Percentiles rank a stretch among this genome's conserved stretches.
Conservation (phyloP, 2,329 filamentous ascomycete species). For the Lomentospora prolificans region DNA sequence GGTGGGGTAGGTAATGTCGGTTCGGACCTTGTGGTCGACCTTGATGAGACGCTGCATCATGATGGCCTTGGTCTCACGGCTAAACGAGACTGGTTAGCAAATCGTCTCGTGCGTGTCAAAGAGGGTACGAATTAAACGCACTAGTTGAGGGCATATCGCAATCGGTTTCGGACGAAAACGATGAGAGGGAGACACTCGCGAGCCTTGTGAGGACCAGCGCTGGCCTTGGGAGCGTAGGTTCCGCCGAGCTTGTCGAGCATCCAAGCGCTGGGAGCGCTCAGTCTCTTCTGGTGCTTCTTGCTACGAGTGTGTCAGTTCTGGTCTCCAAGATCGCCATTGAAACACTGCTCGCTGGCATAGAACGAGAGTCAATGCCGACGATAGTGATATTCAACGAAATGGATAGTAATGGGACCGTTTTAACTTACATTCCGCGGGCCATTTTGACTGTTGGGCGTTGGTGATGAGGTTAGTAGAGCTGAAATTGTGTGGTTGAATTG, state of each 20-base stretch:
- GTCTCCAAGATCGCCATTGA: not conserved
- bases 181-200: constrained; percentile 98
- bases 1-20: constrained; percentile 92
- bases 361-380: not conserved
- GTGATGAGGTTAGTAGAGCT: constrained; percentile 17
- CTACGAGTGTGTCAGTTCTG: constrained; percentile 36
- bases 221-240: constrained; percentile 56
- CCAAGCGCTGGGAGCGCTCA: constrained; percentile 98
- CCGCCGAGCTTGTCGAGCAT: constrained; percentile 99
- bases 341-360: not conserved
- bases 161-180: constrained; percentile 91
- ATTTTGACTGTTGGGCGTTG: constrained; percentile 40
- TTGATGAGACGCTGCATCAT: constrained; percentile 99
- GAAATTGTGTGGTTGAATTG: not conserved
- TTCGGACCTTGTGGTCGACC: constrained; percentile 99
- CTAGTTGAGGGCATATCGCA: constrained; percentile 99
- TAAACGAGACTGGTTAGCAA: not conserved
- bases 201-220: constrained; percentile 94
- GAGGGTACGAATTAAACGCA: constrained; percentile 3
- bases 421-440: constrained; percentile 54
- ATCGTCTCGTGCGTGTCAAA: not conserved
- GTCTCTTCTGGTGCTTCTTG: constrained; percentile 99
- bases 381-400: not conserved
- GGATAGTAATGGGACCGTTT: constrained; percentile 1
- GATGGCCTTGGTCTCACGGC: constrained; percentile 91